A percentile compares a stretch with the other conserved stretches of the same genome.
phyloP scores from a whole-genome alignment of 148 eudicot species.

The Dianthus caryophyllus region DNA sequence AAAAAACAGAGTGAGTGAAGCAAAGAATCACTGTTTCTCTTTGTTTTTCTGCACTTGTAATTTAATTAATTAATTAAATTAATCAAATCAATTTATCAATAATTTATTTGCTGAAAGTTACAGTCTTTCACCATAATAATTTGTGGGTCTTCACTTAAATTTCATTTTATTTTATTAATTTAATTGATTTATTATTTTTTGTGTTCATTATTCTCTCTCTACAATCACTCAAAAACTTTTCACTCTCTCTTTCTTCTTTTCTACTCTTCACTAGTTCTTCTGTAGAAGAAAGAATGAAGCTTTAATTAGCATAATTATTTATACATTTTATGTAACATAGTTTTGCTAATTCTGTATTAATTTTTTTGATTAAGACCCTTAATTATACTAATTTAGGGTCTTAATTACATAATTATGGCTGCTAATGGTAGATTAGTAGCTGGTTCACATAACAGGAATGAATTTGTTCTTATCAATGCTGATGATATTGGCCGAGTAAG shows the following conservation, averaged over 20 bases:
- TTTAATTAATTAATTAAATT: not conserved
- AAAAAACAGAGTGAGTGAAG: no score
- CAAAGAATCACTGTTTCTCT: conserved; percentile 27
- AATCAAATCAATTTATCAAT: not conserved
- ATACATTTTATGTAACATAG: conserved; percentile 7
- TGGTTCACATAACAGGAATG: conserved; percentile 76
- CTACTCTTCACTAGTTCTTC: not conserved
- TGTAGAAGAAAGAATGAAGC: no score
- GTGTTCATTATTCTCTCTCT: conserved; percentile 7
- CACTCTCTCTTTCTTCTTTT: conserved; percentile 3
- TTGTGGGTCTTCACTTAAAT: not conserved
- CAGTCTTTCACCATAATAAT: no score
- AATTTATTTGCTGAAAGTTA: no score
- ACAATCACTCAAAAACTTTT: not conserved
- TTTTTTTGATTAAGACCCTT: conserved; percentile 8
- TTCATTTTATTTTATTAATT: conserved; percentile 9
- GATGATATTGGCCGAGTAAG: conserved; percentile 70
- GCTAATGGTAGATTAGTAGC: conserved; percentile 71
- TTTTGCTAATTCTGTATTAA: not conserved
- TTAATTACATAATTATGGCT: conserved; percentile 34
- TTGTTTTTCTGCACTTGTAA: not conserved
- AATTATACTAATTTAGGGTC: conserved; percentile 5
- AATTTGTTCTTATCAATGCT: conserved; percentile 75
- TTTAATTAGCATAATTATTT: no score
- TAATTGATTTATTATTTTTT: not conserved